Evolutionary conservation across 2,329 filamentous ascomycete species (phyloP), one percentile per base, ranked within the genome.

Genomic region (Cladosporium colombiae): DNA sequence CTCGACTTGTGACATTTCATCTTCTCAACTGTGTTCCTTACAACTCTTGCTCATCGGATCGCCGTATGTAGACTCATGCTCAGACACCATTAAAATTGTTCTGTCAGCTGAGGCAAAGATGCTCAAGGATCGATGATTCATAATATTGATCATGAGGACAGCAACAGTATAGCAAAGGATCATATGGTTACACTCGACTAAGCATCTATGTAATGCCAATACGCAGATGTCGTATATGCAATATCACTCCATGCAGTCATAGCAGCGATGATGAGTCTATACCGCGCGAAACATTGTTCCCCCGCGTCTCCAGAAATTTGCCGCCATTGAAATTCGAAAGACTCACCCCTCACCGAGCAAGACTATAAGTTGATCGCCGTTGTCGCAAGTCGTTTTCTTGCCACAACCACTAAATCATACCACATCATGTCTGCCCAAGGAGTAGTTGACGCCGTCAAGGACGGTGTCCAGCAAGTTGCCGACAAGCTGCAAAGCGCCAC

Each of bases 361-460:
- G 44, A 27, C 59, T 62, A 62, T 62, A 62, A 62, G 44, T 52
- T 52, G 37, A 31, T 46, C 40, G 58, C 29, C 31, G 37, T 25
- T 29, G 31, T 53, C 46, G 44, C 44, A 52, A 50, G n/a, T 29
- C 21, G 23, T 27, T 44, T 27, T 33, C 52, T 25, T 13, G 33
- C 55, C 50, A 44, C 61, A 63, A 27, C 29, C 59, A 37, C 29
- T 29, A 62, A 37, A 35, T 7, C 44, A 62, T n/a, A 37, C 29
- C 18, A 63, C 62, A 74, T 64, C 66, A 77, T 76, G 75, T 71
- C 75, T 40, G 73, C 74, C 53, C 73, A 77, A 69, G 69, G 74
- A 64, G 74, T 74, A 53, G 77, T 76, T 61, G 74, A 78, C 64
- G 70, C 72, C 52, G 74, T 77, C 70, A 77, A 78, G 73, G 73